These are phyloP conservation scores for Leavenworthia alabamica DNA, from an alignment of 345 rosid genomes.

Conservation along the genomic window DNA sequence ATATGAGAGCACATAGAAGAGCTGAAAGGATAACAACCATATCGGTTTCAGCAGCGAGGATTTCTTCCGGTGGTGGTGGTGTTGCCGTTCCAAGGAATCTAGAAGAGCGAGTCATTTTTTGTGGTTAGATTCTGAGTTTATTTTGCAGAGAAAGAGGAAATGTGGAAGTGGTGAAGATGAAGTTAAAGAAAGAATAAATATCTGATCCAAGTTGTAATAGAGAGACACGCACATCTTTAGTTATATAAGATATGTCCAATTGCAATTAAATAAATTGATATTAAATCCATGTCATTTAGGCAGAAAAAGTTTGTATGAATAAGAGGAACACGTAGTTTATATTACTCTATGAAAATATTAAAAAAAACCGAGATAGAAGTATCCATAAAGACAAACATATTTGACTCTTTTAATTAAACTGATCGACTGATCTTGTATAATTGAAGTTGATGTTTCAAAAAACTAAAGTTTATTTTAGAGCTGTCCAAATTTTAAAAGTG, in stretches of 20 bases:
- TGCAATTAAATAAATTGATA: not conserved
- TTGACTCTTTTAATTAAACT: not conserved
- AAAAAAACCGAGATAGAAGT: conserved; percentile 18
- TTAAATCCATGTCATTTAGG: conserved; percentile 14
- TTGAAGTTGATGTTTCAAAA: not conserved
- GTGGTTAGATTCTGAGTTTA: no score
- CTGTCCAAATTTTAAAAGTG: not conserved
- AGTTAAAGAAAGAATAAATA: not conserved
- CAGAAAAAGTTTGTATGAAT: conserved; percentile 2
- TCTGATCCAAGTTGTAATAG: conserved; percentile 18
- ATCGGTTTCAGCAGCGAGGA: conserved; percentile 49
- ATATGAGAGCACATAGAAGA: conserved; percentile 68
- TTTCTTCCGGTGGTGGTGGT: conserved; percentile 39
- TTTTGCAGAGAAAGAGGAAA: not conserved
- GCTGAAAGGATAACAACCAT: conserved; percentile 58
- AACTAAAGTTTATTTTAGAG: not conserved
- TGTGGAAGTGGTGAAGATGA: not conserved
- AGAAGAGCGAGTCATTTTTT: conserved; percentile 34
- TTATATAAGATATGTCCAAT: conserved; percentile 16
- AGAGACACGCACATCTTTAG: conserved; percentile 17
- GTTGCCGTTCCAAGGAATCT: conserved; percentile 32
- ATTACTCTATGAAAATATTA: not conserved
- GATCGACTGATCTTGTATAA: not conserved
- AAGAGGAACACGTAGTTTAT: not conserved
- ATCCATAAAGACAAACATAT: conserved; percentile 23